Percentiles rank a stretch among this genome's conserved stretches.
Conservation (phyloP, 2,329 filamentous ascomycete genomes). For the Xylogone sp. region DNA sequence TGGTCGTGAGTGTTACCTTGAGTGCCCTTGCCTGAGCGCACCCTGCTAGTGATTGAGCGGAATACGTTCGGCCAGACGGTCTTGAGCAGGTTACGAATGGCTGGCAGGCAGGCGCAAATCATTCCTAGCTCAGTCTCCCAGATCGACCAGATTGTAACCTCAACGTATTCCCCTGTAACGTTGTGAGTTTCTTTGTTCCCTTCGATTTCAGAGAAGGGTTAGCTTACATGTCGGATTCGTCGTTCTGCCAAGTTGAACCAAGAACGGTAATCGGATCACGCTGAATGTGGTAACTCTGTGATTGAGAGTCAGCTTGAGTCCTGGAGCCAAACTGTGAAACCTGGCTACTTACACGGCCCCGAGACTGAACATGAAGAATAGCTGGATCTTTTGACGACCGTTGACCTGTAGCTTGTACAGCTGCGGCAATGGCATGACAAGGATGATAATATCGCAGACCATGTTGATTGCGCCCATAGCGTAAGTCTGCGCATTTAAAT, state of each 20-base stretch:
- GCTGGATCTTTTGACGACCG: constrained; percentile 42
- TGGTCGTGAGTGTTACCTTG: no score
- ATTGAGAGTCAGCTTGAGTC: neutral
- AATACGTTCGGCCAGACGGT: no score
- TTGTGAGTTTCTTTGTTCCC: no score
- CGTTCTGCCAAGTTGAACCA: constrained; percentile 14
- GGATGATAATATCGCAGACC: constrained; percentile 45
- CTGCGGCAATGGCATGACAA: constrained; percentile 45
- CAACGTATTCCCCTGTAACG: no score
- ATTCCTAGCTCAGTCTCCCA: constrained; percentile 17
- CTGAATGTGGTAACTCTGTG: constrained; percentile 15
- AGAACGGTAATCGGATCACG: constrained; percentile 11
- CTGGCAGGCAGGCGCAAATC: constrained; percentile 16
- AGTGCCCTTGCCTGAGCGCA: no score
- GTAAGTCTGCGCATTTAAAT: constrained; percentile 46
- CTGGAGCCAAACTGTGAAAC: neutral
- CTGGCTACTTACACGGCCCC: constrained; percentile 33
- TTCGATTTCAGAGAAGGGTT: constrained; percentile 11
- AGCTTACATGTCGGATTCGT: constrained; percentile 14
- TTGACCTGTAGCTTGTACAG: constrained; percentile 38
- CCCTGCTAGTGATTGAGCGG: no score
- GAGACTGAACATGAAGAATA: constrained; percentile 46
- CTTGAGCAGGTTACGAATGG: constrained; percentile 1
- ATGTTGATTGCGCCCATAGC: constrained; percentile 49
- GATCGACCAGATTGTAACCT: neutral